Percentiles rank a stretch among this genome's conserved stretches.
Evolutionary conservation across 2,329 filamentous ascomycete genomes (phyloP).

Genomic region (Arachnomyces sp.): DNA sequence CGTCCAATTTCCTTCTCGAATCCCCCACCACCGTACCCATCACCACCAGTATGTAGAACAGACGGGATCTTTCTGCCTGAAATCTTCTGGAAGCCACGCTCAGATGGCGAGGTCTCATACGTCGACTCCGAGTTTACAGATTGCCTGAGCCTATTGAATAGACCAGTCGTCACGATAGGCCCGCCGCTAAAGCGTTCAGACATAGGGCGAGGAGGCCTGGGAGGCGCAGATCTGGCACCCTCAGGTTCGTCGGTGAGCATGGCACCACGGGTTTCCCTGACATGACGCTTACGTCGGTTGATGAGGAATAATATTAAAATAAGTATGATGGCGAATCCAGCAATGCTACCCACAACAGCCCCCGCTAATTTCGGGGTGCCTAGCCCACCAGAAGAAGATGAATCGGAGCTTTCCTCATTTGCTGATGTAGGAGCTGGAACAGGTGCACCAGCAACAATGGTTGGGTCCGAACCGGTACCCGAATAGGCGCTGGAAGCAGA

Average conservation of each 20-base stretch:
- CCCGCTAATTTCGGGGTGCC: constrained; percentile 50
- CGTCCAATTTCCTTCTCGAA: constrained; percentile 17
- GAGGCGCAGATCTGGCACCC: no score
- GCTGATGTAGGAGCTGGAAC: constrained; percentile 3
- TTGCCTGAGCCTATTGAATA: constrained; percentile 35
- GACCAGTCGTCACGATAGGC: constrained; percentile 29
- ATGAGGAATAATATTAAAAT: constrained; percentile 43
- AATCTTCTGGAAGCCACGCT: constrained; percentile 43
- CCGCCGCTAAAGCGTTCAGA: constrained; percentile 31
- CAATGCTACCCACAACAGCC: constrained; percentile 54
- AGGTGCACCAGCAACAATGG: no score
- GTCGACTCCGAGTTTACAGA: constrained; percentile 22
- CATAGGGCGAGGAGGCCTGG: constrained; percentile 20
- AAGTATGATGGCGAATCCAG: constrained; percentile 46
- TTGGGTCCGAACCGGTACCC: not conserved
- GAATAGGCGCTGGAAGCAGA: not conserved
- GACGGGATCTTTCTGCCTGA: constrained; percentile 41
- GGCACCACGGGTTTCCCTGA: constrained; percentile 13
- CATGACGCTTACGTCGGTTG: constrained; percentile 43
- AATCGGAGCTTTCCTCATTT: constrained; percentile 8
- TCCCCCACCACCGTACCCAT: constrained; percentile 35
- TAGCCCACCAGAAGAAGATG: constrained; percentile 17
- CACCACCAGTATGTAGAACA: constrained; percentile 38
- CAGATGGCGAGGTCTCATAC: constrained; percentile 27
- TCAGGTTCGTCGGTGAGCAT: constrained; percentile 18